Conservation (phyloP, 2,329 filamentous ascomycete species). For the Ceratocystis cubensis region DNA sequence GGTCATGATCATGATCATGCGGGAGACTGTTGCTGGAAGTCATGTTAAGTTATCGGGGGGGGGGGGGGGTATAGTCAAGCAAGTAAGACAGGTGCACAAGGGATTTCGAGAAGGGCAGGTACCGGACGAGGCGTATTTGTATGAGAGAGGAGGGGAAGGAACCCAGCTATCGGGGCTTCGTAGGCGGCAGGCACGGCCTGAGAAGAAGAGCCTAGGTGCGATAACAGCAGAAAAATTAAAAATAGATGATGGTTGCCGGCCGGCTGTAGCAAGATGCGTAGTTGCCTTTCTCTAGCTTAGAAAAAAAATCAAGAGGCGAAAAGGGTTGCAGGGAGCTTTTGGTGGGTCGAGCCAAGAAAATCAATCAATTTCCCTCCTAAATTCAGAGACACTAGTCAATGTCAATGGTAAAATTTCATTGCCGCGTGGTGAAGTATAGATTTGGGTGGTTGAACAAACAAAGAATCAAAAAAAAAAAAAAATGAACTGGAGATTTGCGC, state of each 20-base stretch:
- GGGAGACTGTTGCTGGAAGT: slow-evolving; percentile 16
- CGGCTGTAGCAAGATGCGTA: background rate
- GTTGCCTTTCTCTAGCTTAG: background rate
- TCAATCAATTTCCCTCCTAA: background rate
- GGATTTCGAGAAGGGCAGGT: background rate
- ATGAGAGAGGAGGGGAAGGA: background rate
- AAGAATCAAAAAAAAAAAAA: background rate
- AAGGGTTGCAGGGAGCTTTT: background rate
- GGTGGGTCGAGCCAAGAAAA: slow-evolving; percentile 6
- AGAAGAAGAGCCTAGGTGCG: background rate
- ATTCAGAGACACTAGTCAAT: background rate
- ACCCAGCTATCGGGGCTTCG: background rate
- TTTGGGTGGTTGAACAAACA: too few species aligned
- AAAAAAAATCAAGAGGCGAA: background rate
- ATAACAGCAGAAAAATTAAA: background rate
- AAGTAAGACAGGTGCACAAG: background rate
- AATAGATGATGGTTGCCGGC: background rate
- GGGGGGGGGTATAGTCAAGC: background rate
- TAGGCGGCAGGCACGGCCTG: background rate
- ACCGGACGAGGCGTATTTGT: background rate
- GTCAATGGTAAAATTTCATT: background rate
- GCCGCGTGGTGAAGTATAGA: too few species aligned
- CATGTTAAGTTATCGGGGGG: slow-evolving; percentile 8
- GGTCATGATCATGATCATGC: slow-evolving; percentile 12
- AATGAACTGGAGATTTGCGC: background rate